Conservation (phyloP, 2,329 filamentous ascomycete species). For the Beauveria varroae region DNA sequence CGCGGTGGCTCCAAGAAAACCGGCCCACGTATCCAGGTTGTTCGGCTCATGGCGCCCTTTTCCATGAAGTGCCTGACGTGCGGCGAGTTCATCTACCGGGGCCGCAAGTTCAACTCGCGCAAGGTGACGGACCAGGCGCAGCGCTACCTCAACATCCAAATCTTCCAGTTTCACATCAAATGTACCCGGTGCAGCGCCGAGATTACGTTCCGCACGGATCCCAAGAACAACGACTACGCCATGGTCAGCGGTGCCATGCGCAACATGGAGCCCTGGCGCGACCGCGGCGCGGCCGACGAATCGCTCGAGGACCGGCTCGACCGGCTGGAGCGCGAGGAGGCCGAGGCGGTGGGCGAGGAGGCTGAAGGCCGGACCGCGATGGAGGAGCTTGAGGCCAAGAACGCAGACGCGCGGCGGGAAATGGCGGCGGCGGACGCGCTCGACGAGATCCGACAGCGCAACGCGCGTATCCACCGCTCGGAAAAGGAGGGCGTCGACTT, state of each 20-base stretch:
- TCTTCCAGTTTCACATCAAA: constrained; percentile 75
- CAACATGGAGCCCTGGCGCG: constrained; percentile 88
- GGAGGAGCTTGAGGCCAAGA: constrained; percentile 92
- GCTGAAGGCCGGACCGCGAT: constrained; percentile 71
- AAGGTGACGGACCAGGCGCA: constrained; percentile 88
- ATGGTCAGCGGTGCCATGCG: constrained; percentile 75
- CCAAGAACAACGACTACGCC: constrained; percentile 88
- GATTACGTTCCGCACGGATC: constrained; percentile 91
- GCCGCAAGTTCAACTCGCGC: constrained; percentile 88
- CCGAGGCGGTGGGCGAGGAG: constrained; percentile 53
- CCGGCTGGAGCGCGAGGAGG: constrained; percentile 69
- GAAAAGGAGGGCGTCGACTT: constrained; percentile 60
- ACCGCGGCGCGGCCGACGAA: constrained; percentile 56
- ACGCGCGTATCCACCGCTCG: constrained; percentile 76
- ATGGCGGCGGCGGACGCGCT: constrained; percentile 96
- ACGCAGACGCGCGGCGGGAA: constrained; percentile 82
- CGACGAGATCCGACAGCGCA: constrained; percentile 87
- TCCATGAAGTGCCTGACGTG: constrained; percentile 39
- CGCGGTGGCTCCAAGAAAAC: constrained; percentile 61
- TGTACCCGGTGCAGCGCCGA: constrained; percentile 81
- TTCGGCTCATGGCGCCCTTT: constrained; percentile 66
- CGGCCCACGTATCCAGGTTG: constrained; percentile 75
- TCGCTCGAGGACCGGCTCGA: constrained; percentile 84
- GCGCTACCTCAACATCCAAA: constrained; percentile 80
- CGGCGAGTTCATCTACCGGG: constrained; percentile 81